Evolutionary conservation across 805 yeast genomes (phyloP).

Genomic region (Metschnikowia peoriensis): DNA sequence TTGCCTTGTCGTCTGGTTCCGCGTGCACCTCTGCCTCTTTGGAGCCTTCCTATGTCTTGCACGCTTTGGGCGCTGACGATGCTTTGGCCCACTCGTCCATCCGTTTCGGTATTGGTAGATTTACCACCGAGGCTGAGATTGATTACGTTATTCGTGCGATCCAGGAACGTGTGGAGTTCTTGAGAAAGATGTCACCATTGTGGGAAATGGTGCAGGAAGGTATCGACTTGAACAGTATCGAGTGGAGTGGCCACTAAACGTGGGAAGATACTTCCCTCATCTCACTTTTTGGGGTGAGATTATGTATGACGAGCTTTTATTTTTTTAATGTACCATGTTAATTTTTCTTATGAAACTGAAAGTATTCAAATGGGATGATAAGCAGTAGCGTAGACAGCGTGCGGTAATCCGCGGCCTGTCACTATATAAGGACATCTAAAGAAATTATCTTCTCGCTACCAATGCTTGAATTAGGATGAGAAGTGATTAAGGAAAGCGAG

Average conservation of each 20-base stretch:
- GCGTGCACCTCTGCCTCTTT: slow-evolving; percentile 98
- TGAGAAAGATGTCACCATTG: slow-evolving; percentile 89
- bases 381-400: not conserved
- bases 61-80: slow-evolving; percentile 96
- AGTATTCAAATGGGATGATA: not conserved
- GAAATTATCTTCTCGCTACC: not conserved
- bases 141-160: slow-evolving; percentile 92
- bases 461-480: no score
- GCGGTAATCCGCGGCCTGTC: not conserved
- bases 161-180: slow-evolving; percentile 81
- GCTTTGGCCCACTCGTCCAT: slow-evolving; percentile 98
- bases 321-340: not conserved
- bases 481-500: no score
- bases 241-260: slow-evolving; percentile 92
- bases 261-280: not conserved
- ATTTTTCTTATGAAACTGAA: not conserved
- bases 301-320: slow-evolving; percentile 4
- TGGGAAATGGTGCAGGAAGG: slow-evolving; percentile 99
- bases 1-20: slow-evolving; percentile 93
- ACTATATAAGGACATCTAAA: not conserved
- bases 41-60: slow-evolving; percentile 95
- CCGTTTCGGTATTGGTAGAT: slow-evolving; percentile 95
- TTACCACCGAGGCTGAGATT: slow-evolving; percentile 93
- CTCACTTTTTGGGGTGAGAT: not conserved
- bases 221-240: slow-evolving; percentile 86